Conservation (phyloP, 2,329 filamentous ascomycete species). For the Xylogone sp. region DNA sequence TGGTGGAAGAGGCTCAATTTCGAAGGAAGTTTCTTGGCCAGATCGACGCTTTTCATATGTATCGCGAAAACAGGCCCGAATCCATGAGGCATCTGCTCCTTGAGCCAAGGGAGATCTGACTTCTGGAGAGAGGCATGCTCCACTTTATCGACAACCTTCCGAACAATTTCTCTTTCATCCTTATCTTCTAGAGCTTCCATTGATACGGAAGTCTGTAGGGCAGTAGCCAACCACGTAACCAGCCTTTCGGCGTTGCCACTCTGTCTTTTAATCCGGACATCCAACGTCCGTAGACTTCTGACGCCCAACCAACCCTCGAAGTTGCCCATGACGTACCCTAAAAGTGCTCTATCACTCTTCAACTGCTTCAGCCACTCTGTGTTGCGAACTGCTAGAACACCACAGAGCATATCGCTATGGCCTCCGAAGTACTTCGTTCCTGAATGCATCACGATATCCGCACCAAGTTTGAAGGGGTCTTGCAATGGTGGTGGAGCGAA, state of each 20-base stretch:
- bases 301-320: slow-evolving; percentile 25
- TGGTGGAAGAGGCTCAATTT: neutral
- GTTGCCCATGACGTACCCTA: slow-evolving; percentile 31
- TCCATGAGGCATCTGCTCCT: neutral
- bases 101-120: neutral
- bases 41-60: neutral
- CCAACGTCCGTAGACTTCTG: neutral
- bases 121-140: neutral
- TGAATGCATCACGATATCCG: neutral
- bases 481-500: too few species aligned
- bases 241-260: slow-evolving; percentile 33
- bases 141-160: neutral
- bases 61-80: neutral
- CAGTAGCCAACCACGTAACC: slow-evolving; percentile 20
- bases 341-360: neutral
- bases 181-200: too few species aligned
- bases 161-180: too few species aligned
- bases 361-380: too few species aligned
- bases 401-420: neutral
- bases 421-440: neutral
- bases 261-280: neutral
- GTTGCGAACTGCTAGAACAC: neutral
- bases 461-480: too few species aligned
- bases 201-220: too few species aligned
- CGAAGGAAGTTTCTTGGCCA: neutral